Percentiles rank a stretch among this genome's conserved stretches.
Conservation (phyloP, 106 monocot species). For the Amphibolis antarctica region DNA sequence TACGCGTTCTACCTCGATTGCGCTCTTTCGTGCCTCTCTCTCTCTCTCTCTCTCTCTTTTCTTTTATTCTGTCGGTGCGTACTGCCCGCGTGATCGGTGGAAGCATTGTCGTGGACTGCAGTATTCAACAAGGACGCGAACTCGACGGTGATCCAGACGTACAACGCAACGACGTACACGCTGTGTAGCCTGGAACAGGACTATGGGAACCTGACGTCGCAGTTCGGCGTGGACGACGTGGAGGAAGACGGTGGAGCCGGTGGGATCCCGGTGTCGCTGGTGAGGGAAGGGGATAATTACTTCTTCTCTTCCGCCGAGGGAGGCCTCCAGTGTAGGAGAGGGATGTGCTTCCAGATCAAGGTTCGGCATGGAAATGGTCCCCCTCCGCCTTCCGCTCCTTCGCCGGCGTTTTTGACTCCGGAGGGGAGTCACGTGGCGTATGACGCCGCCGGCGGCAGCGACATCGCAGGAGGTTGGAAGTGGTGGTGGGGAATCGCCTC, state of each 20-base stretch:
- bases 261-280: constrained; percentile 35
- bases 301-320: constrained; percentile 56
- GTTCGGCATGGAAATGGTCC: constrained; percentile 30
- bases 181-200: constrained; percentile 50
- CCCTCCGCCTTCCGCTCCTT: neutral
- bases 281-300: constrained; percentile 38
- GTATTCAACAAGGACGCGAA: constrained; percentile 57
- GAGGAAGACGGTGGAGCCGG: constrained; percentile 2
- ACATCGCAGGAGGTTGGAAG: neutral
- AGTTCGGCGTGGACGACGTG: constrained; percentile 10
- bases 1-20: neutral
- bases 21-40: neutral
- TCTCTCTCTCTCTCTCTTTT: neutral
- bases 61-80: no score
- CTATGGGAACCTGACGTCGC: constrained; percentile 24
- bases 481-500: neutral
- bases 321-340: constrained; percentile 45
- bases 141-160: constrained; percentile 55
- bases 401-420: neutral
- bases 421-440: neutral
- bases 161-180: constrained; percentile 53
- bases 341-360: constrained; percentile 58
- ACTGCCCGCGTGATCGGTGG: neutral
- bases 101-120: constrained; percentile 8
- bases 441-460: neutral